Percentiles rank a stretch among this genome's conserved stretches.
phyloP scores from a whole-genome alignment of 352 stramenopile species.

The Aphanomyces cochlioides region DNA sequence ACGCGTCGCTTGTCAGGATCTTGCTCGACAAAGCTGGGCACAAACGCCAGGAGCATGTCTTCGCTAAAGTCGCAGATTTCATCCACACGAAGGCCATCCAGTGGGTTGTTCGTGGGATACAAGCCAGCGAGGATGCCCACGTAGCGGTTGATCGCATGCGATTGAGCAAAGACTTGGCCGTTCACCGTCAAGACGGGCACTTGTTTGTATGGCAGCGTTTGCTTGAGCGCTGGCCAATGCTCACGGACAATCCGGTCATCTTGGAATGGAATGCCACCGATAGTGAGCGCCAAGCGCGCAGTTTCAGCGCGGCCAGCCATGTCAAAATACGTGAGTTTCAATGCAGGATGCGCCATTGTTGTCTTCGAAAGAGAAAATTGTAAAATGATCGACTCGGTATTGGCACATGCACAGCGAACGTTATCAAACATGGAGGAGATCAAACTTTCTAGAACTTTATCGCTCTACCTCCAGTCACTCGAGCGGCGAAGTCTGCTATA shows the following conservation, averaged over 20 bases:
- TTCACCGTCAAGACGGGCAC: constrained; percentile 47
- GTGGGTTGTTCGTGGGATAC: constrained; percentile 36
- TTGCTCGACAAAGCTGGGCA: constrained; percentile 31
- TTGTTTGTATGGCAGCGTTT: constrained; percentile 38
- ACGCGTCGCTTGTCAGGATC: constrained; percentile 36
- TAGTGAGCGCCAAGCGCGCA: constrained; percentile 47
- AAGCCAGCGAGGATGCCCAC: constrained; percentile 36
- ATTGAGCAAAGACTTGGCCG: constrained; percentile 48
- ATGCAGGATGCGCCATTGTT: neutral
- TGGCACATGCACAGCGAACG: no score
- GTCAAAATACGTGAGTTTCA: constrained; percentile 61
- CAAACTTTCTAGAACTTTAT: no score
- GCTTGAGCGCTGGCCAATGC: constrained; percentile 37
- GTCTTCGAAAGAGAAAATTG: neutral
- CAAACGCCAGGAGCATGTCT: constrained; percentile 8
- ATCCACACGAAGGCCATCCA: constrained; percentile 34
- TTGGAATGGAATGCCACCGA: constrained; percentile 47
- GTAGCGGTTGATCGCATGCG: constrained; percentile 43
- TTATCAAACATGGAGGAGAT: no score
- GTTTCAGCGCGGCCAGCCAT: constrained; percentile 48
- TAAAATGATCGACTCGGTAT: neutral
- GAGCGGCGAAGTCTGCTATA: no score
- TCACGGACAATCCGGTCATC: constrained; percentile 45
- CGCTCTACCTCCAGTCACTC: no score
- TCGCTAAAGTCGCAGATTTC: constrained; percentile 33